Conservation (phyloP, 1,284 basidiomycete genomes). For the Bjerkandera adusta region DNA sequence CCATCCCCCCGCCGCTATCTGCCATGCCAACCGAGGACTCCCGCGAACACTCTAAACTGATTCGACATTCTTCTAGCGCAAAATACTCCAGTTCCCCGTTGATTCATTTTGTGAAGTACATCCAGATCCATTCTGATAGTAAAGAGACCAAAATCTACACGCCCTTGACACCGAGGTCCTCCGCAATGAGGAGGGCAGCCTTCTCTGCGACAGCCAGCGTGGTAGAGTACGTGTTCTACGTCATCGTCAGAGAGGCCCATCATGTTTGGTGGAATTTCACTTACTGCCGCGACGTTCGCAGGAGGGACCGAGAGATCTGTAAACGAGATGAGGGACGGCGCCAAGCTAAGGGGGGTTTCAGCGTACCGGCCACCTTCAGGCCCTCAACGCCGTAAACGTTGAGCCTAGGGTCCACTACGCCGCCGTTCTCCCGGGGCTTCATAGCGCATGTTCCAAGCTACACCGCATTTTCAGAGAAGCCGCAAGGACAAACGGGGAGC, state of each 20-base stretch:
- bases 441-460: constrained; percentile 63
- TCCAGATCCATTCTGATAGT: no score
- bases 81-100: no score
- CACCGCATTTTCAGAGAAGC: neutral
- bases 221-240: constrained; percentile 19
- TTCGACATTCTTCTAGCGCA: no score
- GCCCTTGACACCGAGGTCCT: constrained; percentile 15
- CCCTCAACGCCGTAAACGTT: constrained; percentile 54
- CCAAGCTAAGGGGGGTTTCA: no score
- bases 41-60: no score
- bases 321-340: no score
- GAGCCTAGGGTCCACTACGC: constrained; percentile 57
- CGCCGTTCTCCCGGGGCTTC: constrained; percentile 50
- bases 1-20: no score
- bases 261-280: neutral
- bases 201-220: constrained; percentile 16
- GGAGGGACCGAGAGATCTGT: constrained; percentile 16
- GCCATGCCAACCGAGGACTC: no score
- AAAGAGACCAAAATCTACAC: constrained; percentile 4
- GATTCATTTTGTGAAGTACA: no score
- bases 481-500: neutral
- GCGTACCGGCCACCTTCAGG: constrained; percentile 16
- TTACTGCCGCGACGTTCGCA: constrained; percentile 15
- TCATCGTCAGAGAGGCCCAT: neutral
- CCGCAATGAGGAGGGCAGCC: constrained; percentile 16